Base-by-base conservation (phyloP, 257 asterid species). In the Solanum piurae region DNA sequence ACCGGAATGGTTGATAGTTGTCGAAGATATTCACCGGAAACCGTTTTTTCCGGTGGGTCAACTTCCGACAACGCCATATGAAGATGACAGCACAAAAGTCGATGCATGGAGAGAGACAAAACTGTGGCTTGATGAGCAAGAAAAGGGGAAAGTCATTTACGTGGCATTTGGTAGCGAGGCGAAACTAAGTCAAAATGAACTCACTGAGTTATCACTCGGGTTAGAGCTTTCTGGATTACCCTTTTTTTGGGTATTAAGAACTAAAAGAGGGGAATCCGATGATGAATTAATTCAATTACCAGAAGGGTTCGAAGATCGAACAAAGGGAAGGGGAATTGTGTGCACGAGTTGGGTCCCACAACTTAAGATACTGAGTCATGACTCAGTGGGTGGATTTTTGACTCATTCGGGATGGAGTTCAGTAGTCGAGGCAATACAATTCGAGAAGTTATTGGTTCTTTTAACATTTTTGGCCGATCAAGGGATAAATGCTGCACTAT, bases 351-450 rank as follows among this genome's bases (percentile, higher is more conserved):
- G 93, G 93, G 91, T 86, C 1, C 91, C 92, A 5, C 93, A 91
- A 36, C 23, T 86, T 29, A 74, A 68, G 84, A 88, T 91, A 58
- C 46, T 89, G 46, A 89, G 74, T 36, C 90, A 89, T 40, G 91
- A 60, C 9, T 88, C 93, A 0, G 83, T 89, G 1, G 93, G 93
- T 46, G 92, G 89, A 2, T 89, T 89, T 86, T 77, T 91, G 82
- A 88, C 89, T 73, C 92, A 91, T 83, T 88, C 77, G 0, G 92
- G 91, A 46, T 91, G 91, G 91, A 87, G 92, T 21, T 91, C 93
- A 5, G 66, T 76, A 3, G 73, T 89, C 1, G 93, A 89, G 12
- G 93, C 88, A 5, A 13, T 89, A 3, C 38, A 29, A 86, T 66
- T 72, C 23, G 91, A 83, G 14, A 87, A 87, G 36, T 88, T 91